Evolutionary conservation across 108 stramenopile genomes (phyloP).

Genomic region (Nannochloropsis salina): DNA sequence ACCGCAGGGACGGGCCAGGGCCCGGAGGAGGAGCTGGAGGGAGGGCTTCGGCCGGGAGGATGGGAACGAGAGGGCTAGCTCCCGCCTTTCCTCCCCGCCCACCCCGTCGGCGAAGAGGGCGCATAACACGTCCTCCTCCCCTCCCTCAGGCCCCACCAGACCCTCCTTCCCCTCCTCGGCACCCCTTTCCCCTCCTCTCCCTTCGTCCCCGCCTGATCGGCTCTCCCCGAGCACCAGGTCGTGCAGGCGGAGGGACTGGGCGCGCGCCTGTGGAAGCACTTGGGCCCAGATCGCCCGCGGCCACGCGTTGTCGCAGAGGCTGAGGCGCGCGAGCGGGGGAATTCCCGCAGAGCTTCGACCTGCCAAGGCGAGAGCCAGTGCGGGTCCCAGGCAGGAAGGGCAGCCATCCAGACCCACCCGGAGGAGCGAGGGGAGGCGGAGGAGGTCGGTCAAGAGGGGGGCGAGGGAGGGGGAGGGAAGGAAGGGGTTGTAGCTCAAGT

Average conservation of each 20-base stretch:
- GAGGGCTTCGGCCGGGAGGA: neutral
- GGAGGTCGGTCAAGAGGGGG: neutral
- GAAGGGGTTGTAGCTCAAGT: constrained; percentile 3
- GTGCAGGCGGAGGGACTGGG: neutral
- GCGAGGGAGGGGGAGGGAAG: neutral
- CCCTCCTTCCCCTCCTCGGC: neutral
- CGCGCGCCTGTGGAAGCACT: neutral
- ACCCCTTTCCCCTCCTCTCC: neutral
- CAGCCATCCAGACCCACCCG: neutral
- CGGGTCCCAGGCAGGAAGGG: neutral
- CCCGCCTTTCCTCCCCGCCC: neutral
- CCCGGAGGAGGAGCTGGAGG: neutral
- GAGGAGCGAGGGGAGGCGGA: neutral
- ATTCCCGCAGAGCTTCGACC: neutral
- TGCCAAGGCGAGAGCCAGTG: neutral
- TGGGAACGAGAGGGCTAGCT: neutral
- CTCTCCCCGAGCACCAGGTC: neutral
- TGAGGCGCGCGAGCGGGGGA: neutral
- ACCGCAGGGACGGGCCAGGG: neutral
- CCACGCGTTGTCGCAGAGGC: constrained; percentile 3
- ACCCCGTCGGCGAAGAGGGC: neutral
- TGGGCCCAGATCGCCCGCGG: neutral
- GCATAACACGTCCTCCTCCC: neutral
- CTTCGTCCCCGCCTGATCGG: neutral
- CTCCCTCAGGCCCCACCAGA: neutral